Evolutionary conservation across 257 asterid genomes (phyloP).

Genomic region (Forsythia viridissima): DNA sequence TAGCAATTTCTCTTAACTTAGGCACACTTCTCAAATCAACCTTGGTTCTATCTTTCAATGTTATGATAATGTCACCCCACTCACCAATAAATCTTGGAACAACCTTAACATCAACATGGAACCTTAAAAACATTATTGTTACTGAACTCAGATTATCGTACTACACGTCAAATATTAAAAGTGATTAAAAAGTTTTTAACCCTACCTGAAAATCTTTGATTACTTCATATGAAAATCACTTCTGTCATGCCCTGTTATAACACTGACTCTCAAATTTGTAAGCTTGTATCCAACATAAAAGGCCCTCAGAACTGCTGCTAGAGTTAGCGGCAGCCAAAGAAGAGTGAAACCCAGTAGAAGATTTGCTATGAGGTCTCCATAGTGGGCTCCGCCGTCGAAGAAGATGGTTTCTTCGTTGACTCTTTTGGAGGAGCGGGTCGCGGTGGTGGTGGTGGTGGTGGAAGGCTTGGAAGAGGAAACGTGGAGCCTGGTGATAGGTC

Average conservation of each 20-base stretch:
- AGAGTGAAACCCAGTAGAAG: conserved; percentile 90
- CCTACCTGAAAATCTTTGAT: conserved; percentile 68
- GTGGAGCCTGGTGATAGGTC: conserved; percentile 58
- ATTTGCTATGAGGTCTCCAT: conserved; percentile 92
- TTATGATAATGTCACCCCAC: conserved; percentile 93
- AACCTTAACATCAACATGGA: conserved; percentile 25
- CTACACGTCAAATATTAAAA: no score
- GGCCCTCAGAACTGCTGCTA: conserved; percentile 83
- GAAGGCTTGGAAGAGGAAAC: conserved; percentile 77
- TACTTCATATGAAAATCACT: conserved; percentile 78
- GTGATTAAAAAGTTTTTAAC: background rate
- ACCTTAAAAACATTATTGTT: background rate
- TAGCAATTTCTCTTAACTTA: conserved; percentile 92
- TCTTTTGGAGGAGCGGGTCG: conserved; percentile 38
- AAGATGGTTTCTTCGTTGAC: conserved; percentile 64
- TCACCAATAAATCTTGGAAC: conserved; percentile 95
- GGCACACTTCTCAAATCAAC: conserved; percentile 97
- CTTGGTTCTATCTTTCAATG: conserved; percentile 80
- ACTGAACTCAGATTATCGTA: no score
- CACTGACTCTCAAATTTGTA: conserved; percentile 79
- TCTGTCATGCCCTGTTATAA: conserved; percentile 84
- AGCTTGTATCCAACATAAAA: conserved; percentile 82
- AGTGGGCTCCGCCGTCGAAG: conserved; percentile 97
- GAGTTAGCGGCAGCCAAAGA: conserved; percentile 81
- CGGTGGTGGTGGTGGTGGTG: conserved; percentile 29